A percentile compares a stretch with the other conserved stretches of the same genome.
These are phyloP conservation scores for Boletus insuetus DNA, from an alignment of 768 basidiomycete species.

Conservation along the genomic window DNA sequence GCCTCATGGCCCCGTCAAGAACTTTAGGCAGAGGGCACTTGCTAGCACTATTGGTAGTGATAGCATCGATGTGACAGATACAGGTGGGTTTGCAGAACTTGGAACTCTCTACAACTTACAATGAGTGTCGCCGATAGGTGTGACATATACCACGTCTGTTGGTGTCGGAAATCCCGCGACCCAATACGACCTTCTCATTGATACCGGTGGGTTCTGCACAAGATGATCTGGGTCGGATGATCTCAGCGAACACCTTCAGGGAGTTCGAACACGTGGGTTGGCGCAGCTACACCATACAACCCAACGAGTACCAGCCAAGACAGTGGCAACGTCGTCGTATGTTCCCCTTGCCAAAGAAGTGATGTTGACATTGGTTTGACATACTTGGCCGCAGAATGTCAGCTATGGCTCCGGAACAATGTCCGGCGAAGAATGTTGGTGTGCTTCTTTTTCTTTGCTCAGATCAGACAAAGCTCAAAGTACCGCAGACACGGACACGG, in stretches of 20 bases:
- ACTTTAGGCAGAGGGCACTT: slow-evolving; percentile 20
- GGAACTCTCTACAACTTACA: neutral
- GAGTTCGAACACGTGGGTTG: slow-evolving; percentile 57
- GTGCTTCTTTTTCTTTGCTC: neutral
- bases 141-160: slow-evolving; percentile 53
- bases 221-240: neutral
- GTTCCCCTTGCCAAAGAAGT: slow-evolving; percentile 7
- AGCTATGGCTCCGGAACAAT: slow-evolving; percentile 55
- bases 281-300: slow-evolving; percentile 46
- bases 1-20: slow-evolving; percentile 49
- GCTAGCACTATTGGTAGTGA: neutral
- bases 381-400: slow-evolving; percentile 36
- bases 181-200: slow-evolving; percentile 51
- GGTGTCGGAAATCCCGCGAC: slow-evolving; percentile 52
- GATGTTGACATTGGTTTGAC: neutral
- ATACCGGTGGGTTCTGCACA: slow-evolving; percentile 42
- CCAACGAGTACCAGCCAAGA: slow-evolving; percentile 44
- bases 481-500: slow-evolving; percentile 43
- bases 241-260: slow-evolving; percentile 20
- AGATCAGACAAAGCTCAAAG: neutral
- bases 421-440: slow-evolving; percentile 49
- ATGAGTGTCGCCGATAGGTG: slow-evolving; percentile 27
- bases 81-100: slow-evolving; percentile 32
- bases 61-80: slow-evolving; percentile 56
- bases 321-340: slow-evolving; percentile 38